These are phyloP conservation scores for Vigna nakashimae DNA, from an alignment of 306 rosid species.

Conservation along the genomic window DNA sequence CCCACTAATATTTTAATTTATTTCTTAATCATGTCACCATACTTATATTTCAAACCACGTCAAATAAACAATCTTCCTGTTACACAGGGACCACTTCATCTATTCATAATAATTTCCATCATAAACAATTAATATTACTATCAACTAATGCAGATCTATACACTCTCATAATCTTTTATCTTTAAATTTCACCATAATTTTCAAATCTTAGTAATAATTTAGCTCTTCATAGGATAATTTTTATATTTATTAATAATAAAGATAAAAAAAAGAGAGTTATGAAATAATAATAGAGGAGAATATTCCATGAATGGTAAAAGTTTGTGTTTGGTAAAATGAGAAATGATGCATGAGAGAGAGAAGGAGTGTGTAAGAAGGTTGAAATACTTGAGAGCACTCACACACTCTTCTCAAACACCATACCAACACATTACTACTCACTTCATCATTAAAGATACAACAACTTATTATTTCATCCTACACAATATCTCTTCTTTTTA, in stretches of 20 bases:
- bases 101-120: too few relatives aligned
- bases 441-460: background rate
- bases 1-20: slow-evolving; percentile 18
- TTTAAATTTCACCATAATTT: too few relatives aligned
- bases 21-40: slow-evolving; percentile 40
- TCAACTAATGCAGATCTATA: too few relatives aligned
- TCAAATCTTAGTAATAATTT: too few relatives aligned
- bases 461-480: background rate
- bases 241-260: too few relatives aligned
- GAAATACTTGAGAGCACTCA: slow-evolving; percentile 22
- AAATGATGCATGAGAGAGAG: background rate
- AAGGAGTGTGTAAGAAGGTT: slow-evolving; percentile 28
- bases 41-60: slow-evolving; percentile 46
- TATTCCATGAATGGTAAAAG: background rate
- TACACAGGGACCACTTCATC: too few relatives aligned
- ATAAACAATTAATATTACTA: too few relatives aligned
- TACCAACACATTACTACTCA: background rate
- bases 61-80: background rate
- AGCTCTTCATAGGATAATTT: too few relatives aligned
- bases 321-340: too few relatives aligned
- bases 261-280: too few relatives aligned
- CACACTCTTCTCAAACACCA: slow-evolving; percentile 11
- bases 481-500: background rate
- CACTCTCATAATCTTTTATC: too few relatives aligned
- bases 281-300: too few relatives aligned